Evolutionary conservation across 2,329 filamentous ascomycete species (phyloP), one percentile per base, ranked within the genome.

Genomic region (Fusarium palustre): DNA sequence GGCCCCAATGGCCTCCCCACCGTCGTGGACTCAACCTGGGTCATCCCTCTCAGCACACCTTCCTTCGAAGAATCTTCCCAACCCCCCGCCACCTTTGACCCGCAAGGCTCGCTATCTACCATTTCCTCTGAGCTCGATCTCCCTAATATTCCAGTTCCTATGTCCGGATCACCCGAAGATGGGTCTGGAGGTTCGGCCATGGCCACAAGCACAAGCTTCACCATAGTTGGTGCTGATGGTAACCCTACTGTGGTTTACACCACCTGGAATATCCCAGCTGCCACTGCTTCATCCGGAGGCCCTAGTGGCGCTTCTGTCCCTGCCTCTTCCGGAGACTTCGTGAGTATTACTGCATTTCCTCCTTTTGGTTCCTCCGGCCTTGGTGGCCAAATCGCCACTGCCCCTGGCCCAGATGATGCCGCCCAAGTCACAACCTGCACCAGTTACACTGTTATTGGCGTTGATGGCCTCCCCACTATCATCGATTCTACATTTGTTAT

Each of bases 1-100:
- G 79, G 79, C 5, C 38, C 74, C n/a, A 71, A 80, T 62, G 78
- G 78, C 8, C 62, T 73, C 38, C 74, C 77, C 13, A 80, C 79
- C 12, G 70, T 79, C 13, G 61, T 80, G 22, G 76, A 80, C 39
- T 80, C 79, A 11, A 78, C 75, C 18, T 74, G 77, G 72, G 69
- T 79, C 22, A 61, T 76, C 16, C 70, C 76, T 48, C 31, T 47
- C 11, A 59, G 46, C 34, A 68, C 64, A 13, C 64, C 70, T 28
- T 50, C 47, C 13, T 48, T 57, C 28, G 61, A 59, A 7, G 59
- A 46, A 12, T 70, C 71, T 43, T 60, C 57, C 11, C 66, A 69
- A 15, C 60, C 64, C 20, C 59, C 73, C 22, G 43, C 50, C 5
- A 48, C 63, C 20, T 54, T 58, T 9, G 30, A 53, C 12, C 68